Conservation (phyloP, 2,329 filamentous ascomycete genomes). For the Talaromyces sp. region DNA sequence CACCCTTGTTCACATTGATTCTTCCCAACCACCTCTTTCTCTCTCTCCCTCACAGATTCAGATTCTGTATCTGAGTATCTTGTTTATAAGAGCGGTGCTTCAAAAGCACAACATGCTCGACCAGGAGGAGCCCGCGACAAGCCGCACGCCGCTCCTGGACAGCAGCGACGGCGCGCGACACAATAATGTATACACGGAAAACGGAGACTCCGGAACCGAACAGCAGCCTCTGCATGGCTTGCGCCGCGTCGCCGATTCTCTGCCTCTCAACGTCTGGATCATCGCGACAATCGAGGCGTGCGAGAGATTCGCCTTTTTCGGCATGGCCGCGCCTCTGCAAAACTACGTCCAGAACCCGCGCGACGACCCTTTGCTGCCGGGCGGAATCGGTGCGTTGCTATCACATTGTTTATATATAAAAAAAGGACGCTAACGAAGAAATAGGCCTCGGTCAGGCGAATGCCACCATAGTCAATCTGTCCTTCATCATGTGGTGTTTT, state of each 20-base stretch:
- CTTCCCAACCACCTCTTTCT: not conserved
- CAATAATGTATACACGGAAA: not conserved
- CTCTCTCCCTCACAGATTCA: not conserved
- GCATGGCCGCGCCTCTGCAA: slow-evolving; percentile 6
- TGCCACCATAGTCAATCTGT: slow-evolving; percentile 7
- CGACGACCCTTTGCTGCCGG: slow-evolving; percentile 1
- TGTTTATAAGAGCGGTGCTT: no score
- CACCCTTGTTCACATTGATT: no score
- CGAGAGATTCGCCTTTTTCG: slow-evolving; percentile 9
- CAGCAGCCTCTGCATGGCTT: not conserved
- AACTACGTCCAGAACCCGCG: slow-evolving; percentile 3
- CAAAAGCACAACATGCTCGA: not conserved
- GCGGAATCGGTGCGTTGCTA: slow-evolving; percentile 2
- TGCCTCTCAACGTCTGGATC: slow-evolving; percentile 2
- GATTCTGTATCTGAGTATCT: no score
- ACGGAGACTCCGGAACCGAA: not conserved
- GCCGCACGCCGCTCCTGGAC: not conserved
- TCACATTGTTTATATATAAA: no score
- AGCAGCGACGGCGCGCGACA: not conserved
- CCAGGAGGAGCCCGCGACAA: not conserved
- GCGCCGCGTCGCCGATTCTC: not conserved
- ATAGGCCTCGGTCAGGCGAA: slow-evolving; percentile 4
- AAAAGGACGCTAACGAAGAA: not conserved
- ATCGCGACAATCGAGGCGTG: slow-evolving; percentile 11
- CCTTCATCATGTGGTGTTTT: slow-evolving; percentile 41